A percentile compares a stretch with the other conserved stretches of the same genome.
Evolutionary conservation across 2,329 filamentous ascomycete genomes (phyloP).

Genomic region (Neospermospora avenae): DNA sequence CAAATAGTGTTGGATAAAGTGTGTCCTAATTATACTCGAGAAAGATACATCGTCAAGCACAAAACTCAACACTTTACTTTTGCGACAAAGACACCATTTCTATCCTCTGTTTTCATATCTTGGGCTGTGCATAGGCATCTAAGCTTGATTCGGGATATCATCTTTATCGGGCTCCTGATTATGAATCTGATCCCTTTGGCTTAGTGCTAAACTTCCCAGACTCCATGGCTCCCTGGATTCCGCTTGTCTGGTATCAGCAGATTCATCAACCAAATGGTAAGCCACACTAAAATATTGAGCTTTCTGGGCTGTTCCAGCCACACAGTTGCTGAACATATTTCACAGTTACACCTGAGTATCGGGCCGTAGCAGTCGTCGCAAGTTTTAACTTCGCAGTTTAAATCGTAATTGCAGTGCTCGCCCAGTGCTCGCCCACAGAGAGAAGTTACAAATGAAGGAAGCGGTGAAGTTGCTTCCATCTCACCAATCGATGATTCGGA

Average conservation of each 20-base stretch:
- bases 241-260: slow-evolving; percentile 63
- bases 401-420: slow-evolving; percentile 11
- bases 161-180: too few species aligned
- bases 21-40: too few species aligned
- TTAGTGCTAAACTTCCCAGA: too few species aligned
- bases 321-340: not conserved
- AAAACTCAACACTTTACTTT: too few species aligned
- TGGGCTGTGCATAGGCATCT: too few species aligned
- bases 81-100: too few species aligned
- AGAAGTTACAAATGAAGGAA: slow-evolving; percentile 18
- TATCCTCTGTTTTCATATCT: too few species aligned
- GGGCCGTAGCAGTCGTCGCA: slow-evolving; percentile 19
- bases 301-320: not conserved
- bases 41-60: too few species aligned
- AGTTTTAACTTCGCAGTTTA: slow-evolving; percentile 19
- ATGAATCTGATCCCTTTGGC: too few species aligned
- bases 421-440: slow-evolving; percentile 18
- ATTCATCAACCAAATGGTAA: slow-evolving; percentile 56
- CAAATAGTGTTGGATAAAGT: too few species aligned
- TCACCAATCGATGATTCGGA: not conserved
- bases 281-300: slow-evolving; percentile 42
- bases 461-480: slow-evolving; percentile 4
- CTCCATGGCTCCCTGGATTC: slow-evolving; percentile 51
- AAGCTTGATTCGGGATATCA: too few species aligned
- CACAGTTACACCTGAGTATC: slow-evolving; percentile 18